Evolutionary conservation across 2,329 filamentous ascomycete species (phyloP), one percentile per base, ranked within the genome.

Genomic region (Fusarium sp.): DNA sequence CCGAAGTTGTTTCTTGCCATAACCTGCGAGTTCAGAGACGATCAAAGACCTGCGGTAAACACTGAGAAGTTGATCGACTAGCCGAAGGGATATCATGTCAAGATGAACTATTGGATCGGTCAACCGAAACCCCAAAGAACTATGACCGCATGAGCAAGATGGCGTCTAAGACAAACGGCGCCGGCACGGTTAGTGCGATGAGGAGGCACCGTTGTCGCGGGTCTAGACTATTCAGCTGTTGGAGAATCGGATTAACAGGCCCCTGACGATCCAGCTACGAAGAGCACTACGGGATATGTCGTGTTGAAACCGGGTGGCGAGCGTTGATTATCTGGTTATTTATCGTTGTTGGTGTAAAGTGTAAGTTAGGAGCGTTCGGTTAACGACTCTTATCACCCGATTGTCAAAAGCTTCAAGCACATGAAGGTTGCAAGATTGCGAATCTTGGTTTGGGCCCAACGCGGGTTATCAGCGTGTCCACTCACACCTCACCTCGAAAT

Each of bases 401-500:
- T 70, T 59, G 39, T 52, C 55, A 33, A 64, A 62, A 70, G 46
- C 54, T 67, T 63, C 52, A 63, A 56, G 43, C 33, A 65, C 33
- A 32, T 55, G 54, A 49, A 47, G 46, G 56, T 58, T 62, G 65
- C 57, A 65, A 37, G 50, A 49, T 59, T 64, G 53, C 49, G 30
- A 54, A 25, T 49, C 37, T 67, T 61, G 52, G 30, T 62, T 54
- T 43, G 46, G 51, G 51, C 39, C 40, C 58, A 64, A 65, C 37
- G 32, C 30, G 62, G 43, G 32, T 41, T 55, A 49, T 59, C 46
- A 65, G 45, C 35, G 50, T 51, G 51, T 37, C 66, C 66, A 69
- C 66, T 59, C 66, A 63, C 66, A 70, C 66, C 57, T 69, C 66
- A 67, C 66, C 57, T 69, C 39, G 44, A 51, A 15, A 15, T 33